A percentile compares a stretch with the other conserved stretches of the same genome.
Evolutionary conservation across 441 rosid species (phyloP).

Genomic region (Gossypium gossypioides): DNA sequence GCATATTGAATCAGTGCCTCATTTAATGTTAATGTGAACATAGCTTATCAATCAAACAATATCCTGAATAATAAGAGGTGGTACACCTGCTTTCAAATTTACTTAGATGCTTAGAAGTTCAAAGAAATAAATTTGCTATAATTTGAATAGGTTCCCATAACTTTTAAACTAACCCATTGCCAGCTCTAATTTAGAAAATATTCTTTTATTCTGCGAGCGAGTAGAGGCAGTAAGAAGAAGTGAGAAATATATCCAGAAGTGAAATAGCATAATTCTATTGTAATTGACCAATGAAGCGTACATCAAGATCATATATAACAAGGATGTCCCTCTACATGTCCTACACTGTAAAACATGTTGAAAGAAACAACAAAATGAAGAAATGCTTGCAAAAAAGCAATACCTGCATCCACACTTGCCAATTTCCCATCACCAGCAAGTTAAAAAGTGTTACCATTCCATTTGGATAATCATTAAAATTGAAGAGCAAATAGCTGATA

Average conservation of each 20-base stretch:
- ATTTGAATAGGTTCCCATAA: not conserved
- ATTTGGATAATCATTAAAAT: conserved; percentile 93
- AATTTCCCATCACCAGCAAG: conserved; percentile 78
- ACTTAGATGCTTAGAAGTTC: not conserved
- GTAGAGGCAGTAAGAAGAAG: not conserved
- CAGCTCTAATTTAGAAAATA: not conserved
- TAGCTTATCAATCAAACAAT: not conserved
- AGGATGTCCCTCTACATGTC: not conserved
- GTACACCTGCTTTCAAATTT: not conserved
- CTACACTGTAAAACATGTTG: conserved; percentile 2
- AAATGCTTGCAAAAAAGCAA: not conserved
- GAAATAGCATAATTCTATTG: not conserved
- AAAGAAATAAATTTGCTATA: not conserved
- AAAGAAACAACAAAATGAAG: not conserved
- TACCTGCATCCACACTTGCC: conserved; percentile 99
- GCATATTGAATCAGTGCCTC: not conserved
- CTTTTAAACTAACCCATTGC: not conserved
- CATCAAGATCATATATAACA: not conserved
- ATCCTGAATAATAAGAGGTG: not conserved
- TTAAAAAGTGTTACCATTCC: conserved; percentile 97
- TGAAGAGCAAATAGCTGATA: conserved; percentile 68
- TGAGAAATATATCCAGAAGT: not conserved
- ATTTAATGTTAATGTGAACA: not conserved
- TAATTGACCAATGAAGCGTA: not conserved
- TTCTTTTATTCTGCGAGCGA: not conserved